These are phyloP conservation scores for Candida labiduridarum DNA, from an alignment of 1,139 yeast genomes.

Conservation along the genomic window DNA sequence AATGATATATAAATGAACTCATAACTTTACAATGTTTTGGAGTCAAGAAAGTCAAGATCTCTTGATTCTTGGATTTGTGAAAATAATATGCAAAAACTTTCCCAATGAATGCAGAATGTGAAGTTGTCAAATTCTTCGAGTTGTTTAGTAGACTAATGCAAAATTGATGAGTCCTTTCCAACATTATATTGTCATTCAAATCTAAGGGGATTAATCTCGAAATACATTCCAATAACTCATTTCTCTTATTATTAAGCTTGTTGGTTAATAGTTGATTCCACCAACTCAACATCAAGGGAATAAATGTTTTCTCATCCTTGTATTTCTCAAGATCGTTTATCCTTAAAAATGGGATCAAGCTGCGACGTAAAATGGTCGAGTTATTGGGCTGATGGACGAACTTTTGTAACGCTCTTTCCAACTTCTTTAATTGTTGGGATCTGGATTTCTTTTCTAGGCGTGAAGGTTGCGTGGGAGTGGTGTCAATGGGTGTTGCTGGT, in stretches of 20 bases:
- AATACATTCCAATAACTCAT: slow-evolving; percentile 5
- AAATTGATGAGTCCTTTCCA: slow-evolving; percentile 3
- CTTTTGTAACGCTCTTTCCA: slow-evolving; percentile 1
- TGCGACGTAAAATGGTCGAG: slow-evolving; percentile 1
- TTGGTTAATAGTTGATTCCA: slow-evolving; percentile 2
- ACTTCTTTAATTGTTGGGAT: slow-evolving; percentile 1
- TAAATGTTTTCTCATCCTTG: neutral
- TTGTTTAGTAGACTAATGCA: neutral
- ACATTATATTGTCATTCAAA: slow-evolving; percentile 2
- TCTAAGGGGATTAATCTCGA: slow-evolving; percentile 1
- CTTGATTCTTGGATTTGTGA: slow-evolving; percentile 1
- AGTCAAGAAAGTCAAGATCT: neutral
- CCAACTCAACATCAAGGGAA: slow-evolving; percentile 5
- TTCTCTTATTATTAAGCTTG: slow-evolving; percentile 2
- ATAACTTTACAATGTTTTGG: neutral
- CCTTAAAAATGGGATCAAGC: slow-evolving; percentile 1
- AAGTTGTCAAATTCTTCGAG: neutral
- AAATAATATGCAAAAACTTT: slow-evolving; percentile 3
- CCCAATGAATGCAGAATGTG: slow-evolving; percentile 3
- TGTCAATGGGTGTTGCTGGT: neutral
- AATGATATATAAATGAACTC: slow-evolving; percentile 3
- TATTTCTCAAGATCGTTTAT: neutral
- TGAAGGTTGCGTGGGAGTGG: neutral
- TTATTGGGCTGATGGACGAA: slow-evolving; percentile 2
- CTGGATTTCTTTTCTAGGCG: neutral